phyloP scores from a whole-genome alignment of 768 basidiomycete species.

The Boletales sp. region DNA sequence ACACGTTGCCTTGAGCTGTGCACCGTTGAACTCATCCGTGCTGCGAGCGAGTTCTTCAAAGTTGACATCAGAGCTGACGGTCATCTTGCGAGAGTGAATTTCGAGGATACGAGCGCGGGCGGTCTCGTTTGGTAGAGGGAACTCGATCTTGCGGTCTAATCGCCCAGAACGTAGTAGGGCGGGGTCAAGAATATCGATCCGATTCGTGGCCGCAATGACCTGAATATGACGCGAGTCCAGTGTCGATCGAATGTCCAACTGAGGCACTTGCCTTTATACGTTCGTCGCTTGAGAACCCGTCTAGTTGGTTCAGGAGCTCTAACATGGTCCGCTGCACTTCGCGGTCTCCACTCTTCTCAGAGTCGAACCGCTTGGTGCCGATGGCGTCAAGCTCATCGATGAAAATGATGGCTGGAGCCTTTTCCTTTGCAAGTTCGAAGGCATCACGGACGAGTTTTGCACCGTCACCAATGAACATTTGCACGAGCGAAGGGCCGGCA shows the following conservation, averaged over 20 bases:
- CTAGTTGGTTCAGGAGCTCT: constrained; percentile 95
- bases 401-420: constrained; percentile 98
- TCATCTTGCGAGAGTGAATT: constrained; percentile 97
- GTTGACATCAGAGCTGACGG: constrained; percentile 83
- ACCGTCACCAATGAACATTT: constrained; percentile 99
- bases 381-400: constrained; percentile 99
- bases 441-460: constrained; percentile 98
- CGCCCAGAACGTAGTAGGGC: constrained; percentile 98
- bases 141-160: constrained; percentile 97
- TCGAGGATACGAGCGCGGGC: constrained; percentile 96
- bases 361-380: constrained; percentile 97
- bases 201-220: constrained; percentile 98
- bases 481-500: constrained; percentile 95
- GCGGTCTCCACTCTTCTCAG: constrained; percentile 97
- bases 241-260: neutral
- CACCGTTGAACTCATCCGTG: constrained; percentile 98
- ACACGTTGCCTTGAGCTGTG: constrained; percentile 94
- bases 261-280: constrained; percentile 77
- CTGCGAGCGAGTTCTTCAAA: constrained; percentile 95
- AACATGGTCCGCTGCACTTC: constrained; percentile 99
- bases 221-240: constrained; percentile 28
- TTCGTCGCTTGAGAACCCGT: constrained; percentile 96
- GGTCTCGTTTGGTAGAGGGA: constrained; percentile 93
- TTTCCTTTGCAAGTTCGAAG: constrained; percentile 97
- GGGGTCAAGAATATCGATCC: constrained; percentile 97